Conservation (phyloP, 768 basidiomycete genomes). For the Mycena chlorophos region DNA sequence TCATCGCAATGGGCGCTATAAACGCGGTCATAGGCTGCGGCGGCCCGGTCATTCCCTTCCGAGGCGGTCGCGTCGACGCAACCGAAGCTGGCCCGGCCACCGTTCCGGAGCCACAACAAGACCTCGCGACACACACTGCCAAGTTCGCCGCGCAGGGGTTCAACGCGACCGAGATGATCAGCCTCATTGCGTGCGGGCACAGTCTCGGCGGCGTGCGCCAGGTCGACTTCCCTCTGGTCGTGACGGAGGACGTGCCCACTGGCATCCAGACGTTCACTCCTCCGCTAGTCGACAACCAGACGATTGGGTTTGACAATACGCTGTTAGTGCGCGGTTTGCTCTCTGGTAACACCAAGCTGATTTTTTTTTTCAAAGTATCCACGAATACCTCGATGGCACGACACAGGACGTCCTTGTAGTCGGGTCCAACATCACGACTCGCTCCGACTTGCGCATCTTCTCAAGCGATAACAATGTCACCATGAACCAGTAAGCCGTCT, state of each 20-base stretch:
- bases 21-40: slow-evolving; percentile 16
- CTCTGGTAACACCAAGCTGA: too few species aligned
- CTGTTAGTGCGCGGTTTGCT: too few species aligned
- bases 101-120: too few species aligned
- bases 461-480: slow-evolving; percentile 24
- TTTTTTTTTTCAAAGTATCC: too few species aligned
- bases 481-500: slow-evolving; percentile 18
- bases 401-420: slow-evolving; percentile 23
- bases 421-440: slow-evolving; percentile 20
- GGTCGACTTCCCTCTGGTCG: slow-evolving; percentile 11
- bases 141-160: too few species aligned
- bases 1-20: slow-evolving; percentile 20
- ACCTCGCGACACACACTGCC: too few species aligned
- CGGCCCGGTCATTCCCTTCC: slow-evolving; percentile 24
- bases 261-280: not conserved
- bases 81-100: too few species aligned
- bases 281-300: not conserved
- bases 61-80: slow-evolving; percentile 26
- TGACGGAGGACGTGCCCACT: not conserved
- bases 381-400: slow-evolving; percentile 9
- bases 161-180: slow-evolving; percentile 21
- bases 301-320: not conserved
- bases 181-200: slow-evolving; percentile 16
- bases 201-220: slow-evolving; percentile 16
- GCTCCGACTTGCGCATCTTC: slow-evolving; percentile 28